Percentiles rank a stretch among this genome's conserved stretches.
Conservation (phyloP, 2,329 filamentous ascomycete genomes). For the Alternaria gansuensis region DNA sequence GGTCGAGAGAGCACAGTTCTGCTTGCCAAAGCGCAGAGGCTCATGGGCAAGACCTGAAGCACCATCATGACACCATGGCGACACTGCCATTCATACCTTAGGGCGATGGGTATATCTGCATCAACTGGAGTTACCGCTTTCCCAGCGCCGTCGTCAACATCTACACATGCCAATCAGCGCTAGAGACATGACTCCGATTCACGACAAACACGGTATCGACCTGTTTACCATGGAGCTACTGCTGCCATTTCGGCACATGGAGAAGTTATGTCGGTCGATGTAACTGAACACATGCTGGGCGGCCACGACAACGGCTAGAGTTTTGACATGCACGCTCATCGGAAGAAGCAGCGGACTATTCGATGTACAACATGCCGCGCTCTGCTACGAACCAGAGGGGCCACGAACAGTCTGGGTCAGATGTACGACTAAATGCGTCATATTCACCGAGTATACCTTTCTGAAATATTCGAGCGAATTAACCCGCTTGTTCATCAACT, state of each 20-base stretch:
- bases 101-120: not conserved
- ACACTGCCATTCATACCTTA: not conserved
- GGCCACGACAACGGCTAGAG: not conserved
- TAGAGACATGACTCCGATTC: conserved; percentile 1
- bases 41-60: conserved; percentile 62
- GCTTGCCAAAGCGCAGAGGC: conserved; percentile 77
- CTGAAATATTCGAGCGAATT: not conserved
- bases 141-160: not conserved
- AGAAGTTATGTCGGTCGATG: not conserved
- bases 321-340: not conserved
- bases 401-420: not conserved
- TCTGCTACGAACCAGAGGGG: not conserved
- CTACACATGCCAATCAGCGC: not conserved
- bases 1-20: conserved; percentile 82
- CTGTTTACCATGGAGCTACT: not conserved
- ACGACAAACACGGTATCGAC: conserved; percentile 2
- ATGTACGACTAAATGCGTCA: not conserved
- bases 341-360: not conserved
- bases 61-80: not conserved
- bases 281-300: not conserved
- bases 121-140: not conserved
- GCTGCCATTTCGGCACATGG: not conserved
- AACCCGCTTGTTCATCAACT: not conserved
- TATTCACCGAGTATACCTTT: not conserved
- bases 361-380: not conserved